Evolutionary conservation across 306 rosid genomes (phyloP), one percentile per base, ranked within the genome.

Genomic region (Vigna hirtella): DNA sequence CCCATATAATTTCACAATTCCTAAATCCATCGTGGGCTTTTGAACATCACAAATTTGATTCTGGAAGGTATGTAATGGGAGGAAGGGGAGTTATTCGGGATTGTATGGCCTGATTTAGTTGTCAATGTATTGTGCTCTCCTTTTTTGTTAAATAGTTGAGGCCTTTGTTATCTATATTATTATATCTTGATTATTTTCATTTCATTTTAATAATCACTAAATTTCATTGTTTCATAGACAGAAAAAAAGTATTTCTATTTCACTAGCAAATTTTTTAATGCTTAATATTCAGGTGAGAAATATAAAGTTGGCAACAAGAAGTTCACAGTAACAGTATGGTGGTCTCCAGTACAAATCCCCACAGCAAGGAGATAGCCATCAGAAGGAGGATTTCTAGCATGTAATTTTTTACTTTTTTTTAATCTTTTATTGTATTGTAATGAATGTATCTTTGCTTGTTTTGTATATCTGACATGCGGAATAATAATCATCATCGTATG

Each of bases 331-430:
- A 48, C 22, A 71, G 73, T 66, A 92, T 94, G 96, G 91, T 88
- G 79, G 72, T 88, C 77, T 53, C 93, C 26, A 88, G 86, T 62
- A 79, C 82, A 56, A 92, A 86, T 86, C 84, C 96, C 66, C 90
- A 89, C 73, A 76, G 76, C 59, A 92, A 74, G 88, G 97, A 94
- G 90, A 73, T 89, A 16, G 73, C 81, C 48, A 83, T 92, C 85
- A 89, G 97, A 86, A 92, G 74, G 83, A 88, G 95, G 88, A 94
- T 94, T 61, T 77, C 86, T 28, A 90, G 93, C 98, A 89, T 94
- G 97, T 92, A 86, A 59, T 1, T 11, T 4, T 75, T 53, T 18
- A 26, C 2, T 1, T 4, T 56, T 9, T 79, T 79, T 24, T 26
- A 66, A 79, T 56, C 42, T 57, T 12, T 24, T 55, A 71, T 22